Evolutionary conservation across 805 yeast species (phyloP).

Genomic region (Saccharomycopsis microspora): DNA sequence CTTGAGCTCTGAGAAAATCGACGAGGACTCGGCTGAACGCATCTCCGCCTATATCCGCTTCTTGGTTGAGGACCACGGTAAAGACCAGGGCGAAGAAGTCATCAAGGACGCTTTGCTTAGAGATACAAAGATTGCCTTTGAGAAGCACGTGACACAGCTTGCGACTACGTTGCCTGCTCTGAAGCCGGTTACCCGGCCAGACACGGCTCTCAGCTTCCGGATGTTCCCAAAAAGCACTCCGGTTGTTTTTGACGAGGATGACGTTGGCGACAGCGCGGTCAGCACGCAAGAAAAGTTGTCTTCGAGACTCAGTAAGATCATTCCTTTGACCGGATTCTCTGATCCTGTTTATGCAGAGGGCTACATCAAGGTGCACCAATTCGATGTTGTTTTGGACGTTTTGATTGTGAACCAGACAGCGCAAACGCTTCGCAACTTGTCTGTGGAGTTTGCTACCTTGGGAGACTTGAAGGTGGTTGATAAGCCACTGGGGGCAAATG

Average conservation of each 20-base stretch:
- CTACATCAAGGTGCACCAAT: constrained; percentile 89
- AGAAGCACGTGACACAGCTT: constrained; percentile 45
- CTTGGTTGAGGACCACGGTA: constrained; percentile 53
- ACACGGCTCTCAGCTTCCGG: constrained; percentile 68
- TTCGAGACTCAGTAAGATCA: constrained; percentile 77
- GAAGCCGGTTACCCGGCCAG: constrained; percentile 56
- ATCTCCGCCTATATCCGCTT: constrained; percentile 78
- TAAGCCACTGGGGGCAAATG: constrained; percentile 76
- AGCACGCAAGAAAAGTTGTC: constrained; percentile 44
- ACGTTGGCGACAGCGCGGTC: background rate
- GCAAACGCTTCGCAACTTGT: constrained; percentile 77
- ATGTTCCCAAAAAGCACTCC: constrained; percentile 27
- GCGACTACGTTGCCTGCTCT: constrained; percentile 40
- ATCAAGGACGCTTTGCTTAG: constrained; percentile 66
- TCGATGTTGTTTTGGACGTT: constrained; percentile 90
- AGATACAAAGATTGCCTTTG: constrained; percentile 81
- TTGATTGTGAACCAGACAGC: constrained; percentile 90
- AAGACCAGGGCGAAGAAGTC: constrained; percentile 27
- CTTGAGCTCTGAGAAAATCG: constrained; percentile 62
- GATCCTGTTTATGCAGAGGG: constrained; percentile 99
- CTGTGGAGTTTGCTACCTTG: constrained; percentile 90
- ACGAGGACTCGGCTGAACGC: constrained; percentile 96
- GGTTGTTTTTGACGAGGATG: constrained; percentile 28
- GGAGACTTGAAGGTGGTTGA: constrained; percentile 95
- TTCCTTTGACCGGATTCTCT: constrained; percentile 94